Evolutionary conservation across 345 rosid genomes (phyloP).

Genomic region (Abelmoschus esculentus): DNA sequence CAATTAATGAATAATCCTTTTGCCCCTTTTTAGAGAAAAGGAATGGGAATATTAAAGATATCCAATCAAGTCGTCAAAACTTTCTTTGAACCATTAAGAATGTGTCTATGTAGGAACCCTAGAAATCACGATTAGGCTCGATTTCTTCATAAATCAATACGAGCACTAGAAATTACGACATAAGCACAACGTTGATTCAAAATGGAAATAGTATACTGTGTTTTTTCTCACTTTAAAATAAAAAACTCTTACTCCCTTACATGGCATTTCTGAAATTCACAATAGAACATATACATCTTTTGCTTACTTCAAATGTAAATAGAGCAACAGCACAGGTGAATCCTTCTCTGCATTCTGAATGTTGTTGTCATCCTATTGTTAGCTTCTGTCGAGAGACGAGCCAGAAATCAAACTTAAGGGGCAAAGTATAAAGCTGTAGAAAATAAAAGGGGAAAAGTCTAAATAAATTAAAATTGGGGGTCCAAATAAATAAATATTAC

Average conservation of each 20-base stretch:
- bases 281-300: slow-evolving; percentile 7
- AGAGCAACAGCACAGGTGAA: neutral
- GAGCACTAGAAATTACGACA: no score
- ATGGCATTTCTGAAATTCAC: slow-evolving; percentile 4
- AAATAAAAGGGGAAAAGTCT: no score
- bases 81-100: neutral
- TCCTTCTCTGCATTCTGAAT: neutral
- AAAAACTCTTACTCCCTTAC: slow-evolving; percentile 2
- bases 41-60: neutral
- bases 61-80: neutral
- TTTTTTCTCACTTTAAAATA: neutral
- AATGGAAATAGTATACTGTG: neutral
- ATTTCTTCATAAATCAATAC: neutral
- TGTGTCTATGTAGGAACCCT: no score
- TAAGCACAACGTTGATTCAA: neutral
- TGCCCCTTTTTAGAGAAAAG: no score
- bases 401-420: no score
- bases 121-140: neutral
- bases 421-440: no score
- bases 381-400: slow-evolving; percentile 11
- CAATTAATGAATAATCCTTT: no score
- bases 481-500: no score
- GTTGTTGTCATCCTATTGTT: slow-evolving; percentile 11
- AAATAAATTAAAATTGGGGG: no score
- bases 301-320: slow-evolving; percentile 4